Conservation (phyloP, 2,329 filamentous ascomycete genomes). For the Sporothrix mexicana region DNA sequence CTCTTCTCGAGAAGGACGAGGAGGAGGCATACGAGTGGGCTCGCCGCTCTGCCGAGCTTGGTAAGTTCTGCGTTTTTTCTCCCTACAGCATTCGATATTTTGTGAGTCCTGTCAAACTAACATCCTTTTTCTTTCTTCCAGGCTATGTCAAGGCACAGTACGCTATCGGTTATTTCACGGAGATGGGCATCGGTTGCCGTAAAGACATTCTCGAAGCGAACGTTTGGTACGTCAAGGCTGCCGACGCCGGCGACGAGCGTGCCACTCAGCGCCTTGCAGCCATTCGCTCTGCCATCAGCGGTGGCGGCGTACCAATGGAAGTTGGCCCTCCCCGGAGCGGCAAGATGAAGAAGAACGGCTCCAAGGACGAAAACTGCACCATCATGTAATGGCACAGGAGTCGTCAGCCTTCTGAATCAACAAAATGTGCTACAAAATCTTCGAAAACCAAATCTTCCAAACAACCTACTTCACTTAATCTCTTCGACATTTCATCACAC, state of each 20-base stretch:
- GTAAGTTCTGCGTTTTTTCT: slow-evolving; percentile 56
- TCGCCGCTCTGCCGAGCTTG: slow-evolving; percentile 79
- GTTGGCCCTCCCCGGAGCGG: slow-evolving; percentile 58
- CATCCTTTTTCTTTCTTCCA: slow-evolving; percentile 42
- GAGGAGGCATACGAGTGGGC: slow-evolving; percentile 98
- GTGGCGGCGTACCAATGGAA: slow-evolving; percentile 62
- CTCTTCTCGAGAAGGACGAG: slow-evolving; percentile 92
- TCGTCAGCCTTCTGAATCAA: not conserved
- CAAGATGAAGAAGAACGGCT: slow-evolving; percentile 57
- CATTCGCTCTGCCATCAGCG: slow-evolving; percentile 80
- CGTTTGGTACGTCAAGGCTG: slow-evolving; percentile 96
- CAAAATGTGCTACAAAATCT: no score
- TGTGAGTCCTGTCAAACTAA: not conserved
- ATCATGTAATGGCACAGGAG: slow-evolving; percentile 56
- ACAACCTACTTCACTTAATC: not conserved
- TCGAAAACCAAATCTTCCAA: not conserved
- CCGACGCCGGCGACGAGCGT: slow-evolving; percentile 87
- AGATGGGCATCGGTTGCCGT: slow-evolving; percentile 96
- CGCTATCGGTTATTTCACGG: slow-evolving; percentile 94
- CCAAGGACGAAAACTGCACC: slow-evolving; percentile 60
- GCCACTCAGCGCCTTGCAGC: slow-evolving; percentile 85
- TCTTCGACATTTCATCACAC: not conserved
- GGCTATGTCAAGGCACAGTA: slow-evolving; percentile 82
- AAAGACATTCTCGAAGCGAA: slow-evolving; percentile 96
- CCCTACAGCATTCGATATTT: not conserved